Evolutionary conservation across 1,284 basidiomycete species (phyloP).

Genomic region (Ceratorhiza oryzae-sativae): DNA sequence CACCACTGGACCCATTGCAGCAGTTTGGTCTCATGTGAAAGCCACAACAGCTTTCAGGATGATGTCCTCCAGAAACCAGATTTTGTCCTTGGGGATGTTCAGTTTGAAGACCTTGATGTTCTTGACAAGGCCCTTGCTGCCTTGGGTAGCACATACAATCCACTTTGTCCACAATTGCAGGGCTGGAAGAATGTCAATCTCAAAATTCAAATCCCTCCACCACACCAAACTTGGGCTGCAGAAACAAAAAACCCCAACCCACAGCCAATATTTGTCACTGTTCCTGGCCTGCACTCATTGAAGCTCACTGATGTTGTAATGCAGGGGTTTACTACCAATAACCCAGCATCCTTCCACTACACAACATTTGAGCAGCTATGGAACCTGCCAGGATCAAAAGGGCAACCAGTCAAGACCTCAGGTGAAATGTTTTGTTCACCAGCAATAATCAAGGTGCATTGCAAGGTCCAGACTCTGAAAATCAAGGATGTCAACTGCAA

Average conservation of each 20-base stretch:
- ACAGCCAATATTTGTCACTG: not conserved
- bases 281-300: not conserved
- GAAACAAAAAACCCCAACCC: not conserved
- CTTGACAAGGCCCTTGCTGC: slow-evolving; percentile 2
- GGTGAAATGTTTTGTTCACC: slow-evolving; percentile 11
- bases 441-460: not conserved
- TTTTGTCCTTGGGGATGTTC: not conserved
- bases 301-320: not conserved
- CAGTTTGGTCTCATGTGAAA: not conserved
- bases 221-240: not conserved
- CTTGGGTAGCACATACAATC: not conserved
- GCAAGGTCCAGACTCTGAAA: slow-evolving; percentile 1
- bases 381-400: not conserved
- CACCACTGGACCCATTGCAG: slow-evolving; percentile 10
- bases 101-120: not conserved
- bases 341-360: not conserved
- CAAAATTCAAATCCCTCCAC: not conserved
- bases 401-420: not conserved
- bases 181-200: slow-evolving; percentile 4
- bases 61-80: slow-evolving; percentile 1
- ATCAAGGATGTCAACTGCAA: not conserved
- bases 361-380: not conserved
- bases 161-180: not conserved
- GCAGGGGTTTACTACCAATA: not conserved
- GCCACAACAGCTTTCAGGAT: not conserved